Conservation (phyloP, 2,329 filamentous ascomycete genomes). For the Pseudofabraea citricarpa region DNA sequence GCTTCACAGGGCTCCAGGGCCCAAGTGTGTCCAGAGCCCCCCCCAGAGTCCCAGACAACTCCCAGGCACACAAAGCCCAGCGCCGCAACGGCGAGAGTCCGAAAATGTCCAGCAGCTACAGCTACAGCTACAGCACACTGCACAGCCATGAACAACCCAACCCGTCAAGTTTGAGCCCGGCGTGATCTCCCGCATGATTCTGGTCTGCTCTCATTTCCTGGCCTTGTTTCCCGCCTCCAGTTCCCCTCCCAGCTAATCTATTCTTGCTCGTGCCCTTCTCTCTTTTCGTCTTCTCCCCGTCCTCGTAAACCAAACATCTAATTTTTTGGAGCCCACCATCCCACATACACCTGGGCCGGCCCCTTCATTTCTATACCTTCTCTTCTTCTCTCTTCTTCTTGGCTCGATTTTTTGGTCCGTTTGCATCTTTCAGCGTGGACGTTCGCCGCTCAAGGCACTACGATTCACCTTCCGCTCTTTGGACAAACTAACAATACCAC, state of each 20-base stretch:
- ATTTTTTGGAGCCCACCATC: background rate
- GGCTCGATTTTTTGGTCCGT: background rate
- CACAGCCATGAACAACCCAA: constrained; percentile 13
- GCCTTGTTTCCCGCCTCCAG: constrained; percentile 7
- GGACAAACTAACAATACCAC: constrained; percentile 10
- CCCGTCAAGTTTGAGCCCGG: constrained; percentile 15
- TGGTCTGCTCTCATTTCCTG: constrained; percentile 7
- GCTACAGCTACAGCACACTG: constrained; percentile 8
- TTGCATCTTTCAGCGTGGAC: constrained; percentile 4
- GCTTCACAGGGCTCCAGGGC: background rate
- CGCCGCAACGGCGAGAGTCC: constrained; percentile 4
- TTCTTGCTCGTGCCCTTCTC: constrained; percentile 17
- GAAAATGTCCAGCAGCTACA: constrained; percentile 7
- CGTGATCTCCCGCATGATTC: constrained; percentile 10
- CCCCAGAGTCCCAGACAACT: constrained; percentile 1
- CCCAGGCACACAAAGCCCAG: constrained; percentile 5
- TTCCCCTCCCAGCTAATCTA: constrained; percentile 14
- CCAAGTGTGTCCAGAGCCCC: background rate
- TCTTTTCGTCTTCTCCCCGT: constrained; percentile 8
- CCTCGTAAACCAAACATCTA: constrained; percentile 6
- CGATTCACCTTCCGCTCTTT: constrained; percentile 13
- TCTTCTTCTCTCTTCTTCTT: constrained; percentile 7
- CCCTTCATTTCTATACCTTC: constrained; percentile 1
- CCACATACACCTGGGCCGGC: constrained; percentile 1
- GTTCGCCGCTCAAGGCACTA: constrained; percentile 10